Conservation (phyloP, 1,284 basidiomycete genomes). For the Pascua sp. region DNA sequence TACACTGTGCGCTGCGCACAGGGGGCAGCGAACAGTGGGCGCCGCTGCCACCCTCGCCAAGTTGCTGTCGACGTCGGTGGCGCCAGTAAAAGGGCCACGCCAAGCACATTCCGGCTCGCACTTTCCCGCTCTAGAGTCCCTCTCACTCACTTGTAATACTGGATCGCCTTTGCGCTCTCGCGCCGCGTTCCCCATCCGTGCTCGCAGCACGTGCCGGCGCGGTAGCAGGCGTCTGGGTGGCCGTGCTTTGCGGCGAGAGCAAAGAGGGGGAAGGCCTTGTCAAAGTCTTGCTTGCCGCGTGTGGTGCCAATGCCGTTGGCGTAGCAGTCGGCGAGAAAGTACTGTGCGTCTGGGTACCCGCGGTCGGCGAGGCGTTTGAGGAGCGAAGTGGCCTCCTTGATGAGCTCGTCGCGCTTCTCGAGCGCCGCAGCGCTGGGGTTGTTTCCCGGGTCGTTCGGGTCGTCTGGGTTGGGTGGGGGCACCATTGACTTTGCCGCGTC, state of each 20-base stretch:
- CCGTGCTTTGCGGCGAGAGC: slow-evolving; percentile 95
- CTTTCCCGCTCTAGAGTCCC: too few relatives aligned
- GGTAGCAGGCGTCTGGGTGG: slow-evolving; percentile 94
- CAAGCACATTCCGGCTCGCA: too few relatives aligned
- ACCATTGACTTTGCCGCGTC: slow-evolving; percentile 82
- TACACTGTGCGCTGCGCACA: too few relatives aligned
- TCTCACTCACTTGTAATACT: slow-evolving; percentile 72
- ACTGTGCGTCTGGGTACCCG: slow-evolving; percentile 90
- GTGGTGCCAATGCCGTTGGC: slow-evolving; percentile 92
- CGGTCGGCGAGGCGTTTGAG: slow-evolving; percentile 88
- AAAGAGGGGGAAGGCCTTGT: slow-evolving; percentile 92
- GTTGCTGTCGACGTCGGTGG: too few relatives aligned
- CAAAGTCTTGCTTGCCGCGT: slow-evolving; percentile 89
- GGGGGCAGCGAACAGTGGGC: too few relatives aligned
- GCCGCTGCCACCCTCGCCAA: too few relatives aligned
- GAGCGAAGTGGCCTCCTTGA: slow-evolving; percentile 78
- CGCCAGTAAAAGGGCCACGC: too few relatives aligned
- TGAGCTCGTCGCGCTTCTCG: slow-evolving; percentile 82
- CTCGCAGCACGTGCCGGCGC: slow-evolving; percentile 95
- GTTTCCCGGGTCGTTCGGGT: slow-evolving; percentile 18
- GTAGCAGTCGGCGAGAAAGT: slow-evolving; percentile 96
- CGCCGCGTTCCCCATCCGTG: slow-evolving; percentile 97
- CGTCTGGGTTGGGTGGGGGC: slow-evolving; percentile 37
- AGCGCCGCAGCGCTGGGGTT: slow-evolving; percentile 66
- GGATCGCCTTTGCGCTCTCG: slow-evolving; percentile 85